phyloP scores from a whole-genome alignment of 305 asterid species.

The Solanum hybrid region DNA sequence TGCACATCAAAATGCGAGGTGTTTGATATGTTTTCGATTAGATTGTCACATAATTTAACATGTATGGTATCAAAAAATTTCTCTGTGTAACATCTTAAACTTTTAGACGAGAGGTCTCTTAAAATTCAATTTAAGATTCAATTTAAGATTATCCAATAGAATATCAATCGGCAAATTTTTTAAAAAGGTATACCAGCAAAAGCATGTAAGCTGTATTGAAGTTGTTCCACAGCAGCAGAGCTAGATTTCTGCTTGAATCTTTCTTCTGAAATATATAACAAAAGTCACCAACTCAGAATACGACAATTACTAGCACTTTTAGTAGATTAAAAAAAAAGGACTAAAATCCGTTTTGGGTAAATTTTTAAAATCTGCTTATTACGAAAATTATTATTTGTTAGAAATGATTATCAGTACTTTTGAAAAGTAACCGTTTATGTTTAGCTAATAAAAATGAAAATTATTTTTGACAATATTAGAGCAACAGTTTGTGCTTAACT shows the following conservation, averaged over 20 bases:
- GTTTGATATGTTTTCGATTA: background rate
- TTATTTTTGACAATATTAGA: too few species aligned
- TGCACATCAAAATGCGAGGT: background rate
- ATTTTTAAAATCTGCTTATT: background rate
- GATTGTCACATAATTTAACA: too few species aligned
- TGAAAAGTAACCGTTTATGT: too few species aligned
- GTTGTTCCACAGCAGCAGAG: background rate
- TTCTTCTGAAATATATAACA: background rate
- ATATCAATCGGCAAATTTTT: too few species aligned
- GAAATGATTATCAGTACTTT: too few species aligned
- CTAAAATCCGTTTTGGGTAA: background rate
- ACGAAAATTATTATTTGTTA: too few species aligned
- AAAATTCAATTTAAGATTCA: too few species aligned
- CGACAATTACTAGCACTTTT: background rate
- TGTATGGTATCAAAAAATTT: too few species aligned
- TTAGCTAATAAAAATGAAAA: too few species aligned
- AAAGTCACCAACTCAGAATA: background rate
- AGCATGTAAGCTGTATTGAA: background rate
- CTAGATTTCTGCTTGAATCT: background rate
- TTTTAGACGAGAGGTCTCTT: background rate
- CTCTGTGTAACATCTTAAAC: background rate
- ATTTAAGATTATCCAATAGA: too few species aligned
- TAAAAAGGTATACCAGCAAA: background rate
- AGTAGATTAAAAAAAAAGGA: background rate
- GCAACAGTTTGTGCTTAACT: too few species aligned